phyloP scores from a whole-genome alignment of 371 early-diverging fungal genomes.

The Mortierella sp. region DNA sequence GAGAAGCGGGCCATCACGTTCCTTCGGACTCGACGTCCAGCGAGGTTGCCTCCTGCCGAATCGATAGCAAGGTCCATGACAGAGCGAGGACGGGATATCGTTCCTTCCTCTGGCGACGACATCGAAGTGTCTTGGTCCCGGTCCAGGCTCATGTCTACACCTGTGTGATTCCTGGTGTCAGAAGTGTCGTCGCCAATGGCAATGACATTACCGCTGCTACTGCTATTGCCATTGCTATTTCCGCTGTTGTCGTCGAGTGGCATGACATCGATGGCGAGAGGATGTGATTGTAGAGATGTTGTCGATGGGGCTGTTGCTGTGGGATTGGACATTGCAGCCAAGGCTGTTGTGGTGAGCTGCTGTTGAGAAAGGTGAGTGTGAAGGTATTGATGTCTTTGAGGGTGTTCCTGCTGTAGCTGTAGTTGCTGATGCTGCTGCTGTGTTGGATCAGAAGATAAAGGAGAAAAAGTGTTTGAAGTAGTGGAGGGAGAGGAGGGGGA shows the following conservation, averaged over 20 bases:
- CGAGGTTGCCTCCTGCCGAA: constrained; percentile 23
- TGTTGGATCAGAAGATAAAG: neutral
- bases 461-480: neutral
- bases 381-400: neutral
- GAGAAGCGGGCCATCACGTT: constrained; percentile 27
- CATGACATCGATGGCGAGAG: neutral
- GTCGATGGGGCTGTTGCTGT: neutral
- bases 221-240: neutral
- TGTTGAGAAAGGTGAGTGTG: neutral
- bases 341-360: neutral
- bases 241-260: neutral
- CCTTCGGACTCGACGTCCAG: constrained; percentile 41
- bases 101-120: neutral
- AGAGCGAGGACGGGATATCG: constrained; percentile 34
- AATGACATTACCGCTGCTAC: neutral
- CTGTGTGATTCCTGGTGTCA: neutral
- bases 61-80: constrained; percentile 46
- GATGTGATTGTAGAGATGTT: neutral
- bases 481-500: constrained; percentile 1
- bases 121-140: neutral
- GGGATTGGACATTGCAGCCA: neutral
- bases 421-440: neutral
- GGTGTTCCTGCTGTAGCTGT: neutral
- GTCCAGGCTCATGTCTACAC: neutral
- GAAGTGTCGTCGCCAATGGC: neutral